Percentiles rank a stretch among this genome's conserved stretches.
phyloP scores from a whole-genome alignment of 352 stramenopile genomes.

The Phytophthora sp. region DNA sequence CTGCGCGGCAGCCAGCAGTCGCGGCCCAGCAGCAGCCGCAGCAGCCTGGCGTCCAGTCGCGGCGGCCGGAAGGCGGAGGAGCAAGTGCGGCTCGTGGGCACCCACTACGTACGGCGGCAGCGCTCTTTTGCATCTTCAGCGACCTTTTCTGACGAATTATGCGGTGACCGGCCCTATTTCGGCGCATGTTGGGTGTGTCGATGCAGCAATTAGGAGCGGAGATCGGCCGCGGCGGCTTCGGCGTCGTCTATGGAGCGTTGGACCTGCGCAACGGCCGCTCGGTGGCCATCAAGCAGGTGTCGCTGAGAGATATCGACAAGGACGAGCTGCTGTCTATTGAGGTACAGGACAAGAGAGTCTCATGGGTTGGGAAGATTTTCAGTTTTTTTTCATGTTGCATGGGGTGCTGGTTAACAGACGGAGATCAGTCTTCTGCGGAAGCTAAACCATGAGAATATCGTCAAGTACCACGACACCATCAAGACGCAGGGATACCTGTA shows the following conservation, averaged over 20 bases:
- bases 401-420: conserved; percentile 52
- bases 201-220: conserved; percentile 89
- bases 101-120: conserved; percentile 80
- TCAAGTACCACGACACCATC: conserved; percentile 96
- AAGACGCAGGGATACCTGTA: conserved; percentile 82
- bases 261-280: conserved; percentile 83
- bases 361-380: neutral
- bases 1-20: conserved; percentile 10
- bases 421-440: conserved; percentile 94
- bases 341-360: conserved; percentile 27
- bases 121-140: no score
- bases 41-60: conserved; percentile 27
- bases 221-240: conserved; percentile 93
- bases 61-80: conserved; percentile 46
- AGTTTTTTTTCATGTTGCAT: conserved; percentile 3
- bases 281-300: conserved; percentile 90
- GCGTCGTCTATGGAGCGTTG: conserved; percentile 89
- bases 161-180: no score
- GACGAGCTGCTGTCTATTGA: conserved; percentile 86
- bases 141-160: neutral
- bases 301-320: conserved; percentile 83
- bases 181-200: no score
- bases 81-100: conserved; percentile 72
- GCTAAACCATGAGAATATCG: conserved; percentile 95
- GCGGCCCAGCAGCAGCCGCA: conserved; percentile 9